phyloP scores from a whole-genome alignment of 139 green algal genomes.

The Eudorina sp. region DNA sequence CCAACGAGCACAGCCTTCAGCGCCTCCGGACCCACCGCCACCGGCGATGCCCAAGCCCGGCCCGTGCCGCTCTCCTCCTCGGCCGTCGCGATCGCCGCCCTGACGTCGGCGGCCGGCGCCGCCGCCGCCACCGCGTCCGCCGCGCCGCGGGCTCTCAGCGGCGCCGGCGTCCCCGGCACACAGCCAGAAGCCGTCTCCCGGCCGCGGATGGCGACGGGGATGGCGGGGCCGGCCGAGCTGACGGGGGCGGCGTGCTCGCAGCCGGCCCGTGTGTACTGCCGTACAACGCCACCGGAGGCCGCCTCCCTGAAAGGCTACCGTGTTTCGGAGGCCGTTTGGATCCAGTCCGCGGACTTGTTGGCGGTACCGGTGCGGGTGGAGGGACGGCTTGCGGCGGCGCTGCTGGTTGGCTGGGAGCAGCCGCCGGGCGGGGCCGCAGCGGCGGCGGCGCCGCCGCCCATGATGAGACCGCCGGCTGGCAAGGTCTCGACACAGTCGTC shows the following conservation, averaged over 20 bases:
- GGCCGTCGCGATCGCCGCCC: not conserved
- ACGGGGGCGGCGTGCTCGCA: too few relatives aligned
- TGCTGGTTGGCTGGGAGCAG: not conserved
- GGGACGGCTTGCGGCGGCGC: not conserved
- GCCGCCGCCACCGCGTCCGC: too few relatives aligned
- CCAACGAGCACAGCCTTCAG: not conserved
- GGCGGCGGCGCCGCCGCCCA: not conserved
- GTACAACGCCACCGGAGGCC: slow-evolving; percentile 5
- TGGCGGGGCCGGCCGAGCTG: not conserved
- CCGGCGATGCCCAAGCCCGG: not conserved
- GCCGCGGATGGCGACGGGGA: not conserved
- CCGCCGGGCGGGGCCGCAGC: not conserved
- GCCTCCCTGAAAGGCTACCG: not conserved
- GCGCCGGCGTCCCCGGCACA: not conserved
- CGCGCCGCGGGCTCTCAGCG: too few relatives aligned
- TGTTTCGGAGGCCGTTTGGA: not conserved
- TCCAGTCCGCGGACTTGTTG: not conserved
- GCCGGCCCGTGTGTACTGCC: not conserved
- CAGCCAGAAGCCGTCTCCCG: not conserved
- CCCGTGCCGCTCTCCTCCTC: not conserved
- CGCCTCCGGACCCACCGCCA: not conserved
- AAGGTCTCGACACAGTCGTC: too few relatives aligned
- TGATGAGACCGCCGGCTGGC: not conserved
- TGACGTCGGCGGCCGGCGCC: not conserved
- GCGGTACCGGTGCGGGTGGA: not conserved